A percentile compares a stretch with the other conserved stretches of the same genome.
These are phyloP conservation scores for Rehmannia glutinosa DNA, from an alignment of 257 asterid species.

Conservation along the genomic window DNA sequence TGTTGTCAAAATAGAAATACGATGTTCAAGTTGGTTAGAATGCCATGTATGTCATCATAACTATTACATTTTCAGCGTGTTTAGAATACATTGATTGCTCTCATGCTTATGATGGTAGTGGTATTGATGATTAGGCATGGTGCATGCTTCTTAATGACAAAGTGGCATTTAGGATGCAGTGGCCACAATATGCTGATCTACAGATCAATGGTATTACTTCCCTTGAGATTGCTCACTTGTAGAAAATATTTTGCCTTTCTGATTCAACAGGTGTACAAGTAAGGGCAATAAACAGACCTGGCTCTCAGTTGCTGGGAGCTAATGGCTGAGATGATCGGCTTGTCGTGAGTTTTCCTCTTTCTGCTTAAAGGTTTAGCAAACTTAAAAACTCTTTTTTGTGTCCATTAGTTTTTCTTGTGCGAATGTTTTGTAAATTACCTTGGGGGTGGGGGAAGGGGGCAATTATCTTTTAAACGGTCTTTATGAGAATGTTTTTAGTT, in stretches of 20 bases:
- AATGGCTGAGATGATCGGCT: conserved; percentile 98
- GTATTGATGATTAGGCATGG: conserved; percentile 47
- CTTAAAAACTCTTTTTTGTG: not conserved
- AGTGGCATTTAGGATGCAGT: too few relatives aligned
- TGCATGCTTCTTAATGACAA: too few relatives aligned
- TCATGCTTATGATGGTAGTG: conserved; percentile 8
- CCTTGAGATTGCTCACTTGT: conserved; percentile 4
- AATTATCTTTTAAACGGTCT: not conserved
- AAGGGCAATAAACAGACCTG: conserved; percentile 75
- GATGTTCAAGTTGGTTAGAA: conserved; percentile 76
- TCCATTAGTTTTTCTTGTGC: not conserved
- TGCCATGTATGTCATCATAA: conserved; percentile 6
- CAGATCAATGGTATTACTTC: too few relatives aligned
- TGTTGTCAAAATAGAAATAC: conserved; percentile 66
- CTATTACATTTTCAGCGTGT: conserved; percentile 2
- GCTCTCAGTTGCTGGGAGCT: too few relatives aligned
- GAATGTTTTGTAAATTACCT: not conserved
- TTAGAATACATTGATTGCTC: conserved; percentile 1
- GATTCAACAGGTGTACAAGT: conserved; percentile 65
- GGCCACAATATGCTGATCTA: too few relatives aligned
- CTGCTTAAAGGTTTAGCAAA: not conserved
- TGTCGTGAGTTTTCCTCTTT: conserved; percentile 51
- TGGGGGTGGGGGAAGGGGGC: not conserved
- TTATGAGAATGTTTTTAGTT: not conserved
- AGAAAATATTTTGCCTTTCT: conserved; percentile 13